Evolutionary conservation across 331 rosid species (phyloP).

Genomic region (Malus hybrid): DNA sequence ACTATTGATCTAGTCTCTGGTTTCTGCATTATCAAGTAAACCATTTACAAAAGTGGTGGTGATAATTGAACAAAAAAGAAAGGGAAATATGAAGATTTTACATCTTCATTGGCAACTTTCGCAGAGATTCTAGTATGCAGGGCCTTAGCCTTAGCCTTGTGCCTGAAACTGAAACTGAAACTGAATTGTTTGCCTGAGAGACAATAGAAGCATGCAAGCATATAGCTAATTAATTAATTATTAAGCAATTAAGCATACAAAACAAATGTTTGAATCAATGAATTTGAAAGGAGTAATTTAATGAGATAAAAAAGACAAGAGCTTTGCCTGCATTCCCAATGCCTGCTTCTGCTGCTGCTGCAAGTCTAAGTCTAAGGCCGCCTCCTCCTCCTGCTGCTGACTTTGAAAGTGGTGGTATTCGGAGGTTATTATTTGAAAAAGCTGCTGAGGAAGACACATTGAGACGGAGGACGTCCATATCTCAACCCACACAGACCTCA

Average conservation of each 20-base stretch:
- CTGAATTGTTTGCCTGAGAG: conserved; percentile 15
- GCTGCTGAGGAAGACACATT: neutral
- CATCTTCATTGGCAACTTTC: conserved; percentile 19
- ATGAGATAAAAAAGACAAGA: neutral
- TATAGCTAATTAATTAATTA: neutral
- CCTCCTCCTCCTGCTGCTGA: neutral
- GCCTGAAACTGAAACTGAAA: conserved; percentile 1
- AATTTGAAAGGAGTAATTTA: neutral
- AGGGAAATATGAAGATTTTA: neutral
- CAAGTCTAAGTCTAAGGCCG: neutral
- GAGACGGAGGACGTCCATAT: neutral
- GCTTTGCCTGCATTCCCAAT: conserved; percentile 17
- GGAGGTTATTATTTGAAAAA: neutral
- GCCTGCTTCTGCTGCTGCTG: neutral
- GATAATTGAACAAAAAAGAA: neutral
- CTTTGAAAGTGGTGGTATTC: neutral
- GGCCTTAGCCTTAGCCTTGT: conserved; percentile 4
- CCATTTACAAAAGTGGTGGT: too few relatives aligned
- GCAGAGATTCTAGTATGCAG: conserved; percentile 18
- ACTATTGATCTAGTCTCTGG: conserved; percentile 15
- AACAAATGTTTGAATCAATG: neutral
- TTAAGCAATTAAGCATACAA: neutral
- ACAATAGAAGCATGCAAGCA: neutral
- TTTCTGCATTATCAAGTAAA: neutral
- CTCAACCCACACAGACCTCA: neutral